These are phyloP conservation scores for Triangularia verruculosa DNA, from an alignment of 2,329 filamentous ascomycete species.

Conservation along the genomic window DNA sequence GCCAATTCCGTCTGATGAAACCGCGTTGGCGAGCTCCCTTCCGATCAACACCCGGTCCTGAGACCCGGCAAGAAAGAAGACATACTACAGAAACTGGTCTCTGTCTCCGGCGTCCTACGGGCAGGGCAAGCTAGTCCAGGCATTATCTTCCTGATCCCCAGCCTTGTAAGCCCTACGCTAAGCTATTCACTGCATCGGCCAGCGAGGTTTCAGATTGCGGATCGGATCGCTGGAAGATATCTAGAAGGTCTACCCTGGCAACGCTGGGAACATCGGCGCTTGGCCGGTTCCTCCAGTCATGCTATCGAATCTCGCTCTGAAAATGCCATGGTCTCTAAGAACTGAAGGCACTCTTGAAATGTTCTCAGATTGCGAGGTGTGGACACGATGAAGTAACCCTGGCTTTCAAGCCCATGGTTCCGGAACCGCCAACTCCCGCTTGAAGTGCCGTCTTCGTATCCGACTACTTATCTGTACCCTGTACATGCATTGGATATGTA, in stretches of 20 bases:
- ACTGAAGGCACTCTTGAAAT: neutral
- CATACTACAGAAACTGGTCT: neutral
- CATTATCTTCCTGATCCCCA: neutral
- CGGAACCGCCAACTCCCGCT: neutral
- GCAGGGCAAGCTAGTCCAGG: no score
- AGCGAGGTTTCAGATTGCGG: constrained; percentile 18
- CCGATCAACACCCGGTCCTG: constrained; percentile 1
- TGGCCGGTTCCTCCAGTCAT: neutral
- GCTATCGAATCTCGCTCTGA: neutral
- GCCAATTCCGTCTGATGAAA: constrained; percentile 21
- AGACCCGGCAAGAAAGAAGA: constrained; percentile 6
- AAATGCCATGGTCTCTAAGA: neutral
- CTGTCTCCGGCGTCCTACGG: neutral
- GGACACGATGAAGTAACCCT: neutral
- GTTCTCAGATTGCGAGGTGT: neutral
- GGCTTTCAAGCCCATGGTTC: neutral
- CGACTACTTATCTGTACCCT: neutral
- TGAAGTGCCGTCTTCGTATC: neutral
- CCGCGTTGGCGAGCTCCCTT: constrained; percentile 11
- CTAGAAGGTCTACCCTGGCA: constrained; percentile 20
- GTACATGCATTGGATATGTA: neutral
- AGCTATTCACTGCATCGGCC: neutral
- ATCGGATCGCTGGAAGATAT: constrained; percentile 17
- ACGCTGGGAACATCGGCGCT: neutral
- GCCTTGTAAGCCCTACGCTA: neutral